Evolutionary conservation across 179 eudicot species (phyloP), one percentile per base, ranked within the genome.

Genomic region (Actinidia polygama): DNA sequence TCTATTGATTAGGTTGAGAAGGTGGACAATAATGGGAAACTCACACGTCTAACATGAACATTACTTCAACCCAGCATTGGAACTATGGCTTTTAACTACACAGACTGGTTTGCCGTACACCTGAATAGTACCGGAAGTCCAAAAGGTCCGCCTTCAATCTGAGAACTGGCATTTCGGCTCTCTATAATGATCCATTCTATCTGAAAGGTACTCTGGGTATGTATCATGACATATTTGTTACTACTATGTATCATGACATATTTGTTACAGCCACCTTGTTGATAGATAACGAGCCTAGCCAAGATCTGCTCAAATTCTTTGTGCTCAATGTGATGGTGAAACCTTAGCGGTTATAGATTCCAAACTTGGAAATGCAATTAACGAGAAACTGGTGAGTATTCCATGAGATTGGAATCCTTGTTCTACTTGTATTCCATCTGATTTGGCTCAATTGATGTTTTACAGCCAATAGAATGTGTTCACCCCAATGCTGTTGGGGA

Each of bases 351-450:
- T 96, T 51, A 97, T 96, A 36, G 96, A 96, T 85, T 96, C 99
- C 51, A 96, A 93, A 83, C 94, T 96, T 77, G 99, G 99, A 82
- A 96, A 91, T 86, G 92, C 89, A 5, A 94, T 96, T 2, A 96
- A 95, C 88, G 99, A 96, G 86, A 96, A 93, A 82, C 87, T 96
- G 91, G 99, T 94, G 51, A 63, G 94, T 30, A n/a, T n/a, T n/a
- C 36, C 36, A 30, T 30, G 36, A 30, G 36, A 30, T 30, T 30
- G 36, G 30, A 24, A 26, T 51, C 18, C 10, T 50, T 62, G 14
- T 83, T 30, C 36, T 30, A 6, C 26, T 78, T 7, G 15, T 74
- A 36, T 64, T 77, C 18, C 78, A 16, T 64, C n/a, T 82, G 26
- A 62, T 10, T 54, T 74, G 71, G 55, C 6, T 64, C 21, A n/a